Base-by-base conservation (phyloP, 2,329 filamentous ascomycete species). In the Paramyrothecium sp. region DNA sequence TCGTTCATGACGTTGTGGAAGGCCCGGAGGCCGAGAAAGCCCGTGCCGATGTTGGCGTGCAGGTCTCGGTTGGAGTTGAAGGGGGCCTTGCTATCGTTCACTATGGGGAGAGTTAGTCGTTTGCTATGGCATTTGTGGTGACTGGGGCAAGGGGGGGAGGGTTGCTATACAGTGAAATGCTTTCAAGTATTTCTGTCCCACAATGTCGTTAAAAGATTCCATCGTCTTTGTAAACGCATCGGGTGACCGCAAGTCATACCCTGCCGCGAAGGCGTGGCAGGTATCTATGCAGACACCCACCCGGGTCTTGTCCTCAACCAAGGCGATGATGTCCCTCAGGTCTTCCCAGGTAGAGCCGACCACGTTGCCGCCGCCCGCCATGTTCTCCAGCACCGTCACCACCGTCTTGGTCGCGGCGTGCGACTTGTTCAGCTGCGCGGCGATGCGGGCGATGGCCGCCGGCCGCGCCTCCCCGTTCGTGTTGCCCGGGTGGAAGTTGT, bases 251-350 rank as follows among this genome's bases (percentile, higher is more conserved):
- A 99, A 75, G 71, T 99, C 95, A 71, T 98, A 95, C 7, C 95
- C 95, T 0, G 91, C 93, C 0, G 94, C 94, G 73, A 98, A 98
- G 58, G 92, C 88, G 74, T 99, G 95, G 75, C 95, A 99, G 0
- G 95, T 99, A 71, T 99, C 95, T 56, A 99, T 86, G 73, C 95
- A 99, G 19, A 99, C 92, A 50, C 94, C 95, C 2, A 99, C 88
- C 33, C 95, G 87, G 48, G 79, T 73, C 76, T 97, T 96, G 71
- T 96, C 86, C 21, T 92, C 83, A 22, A 98, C 85, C 10, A 87
- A 80, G 16, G 82, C 82, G 64, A 99, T 96, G 61, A 97, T 91
- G 67, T 92, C 90, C 13, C 89, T 82, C 51, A 99, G 82, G 66
- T 99, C 94, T 70, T 93, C 88, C 71, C 97, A 96, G 1, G 83